phyloP scores from a whole-genome alignment of 2,329 filamentous ascomycete species.

The Neocatenulostroma microsporum region DNA sequence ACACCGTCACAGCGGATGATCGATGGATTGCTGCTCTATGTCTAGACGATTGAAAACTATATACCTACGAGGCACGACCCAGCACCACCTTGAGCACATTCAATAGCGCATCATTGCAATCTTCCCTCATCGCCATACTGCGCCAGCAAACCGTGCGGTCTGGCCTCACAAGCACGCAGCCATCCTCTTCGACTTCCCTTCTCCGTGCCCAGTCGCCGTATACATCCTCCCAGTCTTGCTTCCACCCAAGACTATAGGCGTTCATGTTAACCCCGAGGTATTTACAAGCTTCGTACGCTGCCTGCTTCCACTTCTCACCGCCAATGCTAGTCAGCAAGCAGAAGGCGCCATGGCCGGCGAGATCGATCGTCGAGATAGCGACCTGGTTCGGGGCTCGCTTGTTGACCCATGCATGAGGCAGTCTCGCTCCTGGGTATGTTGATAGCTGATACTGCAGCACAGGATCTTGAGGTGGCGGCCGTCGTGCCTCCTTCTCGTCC shows the following conservation, averaged over 20 bases:
- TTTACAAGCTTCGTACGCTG: constrained; percentile 35
- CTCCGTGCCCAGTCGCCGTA: constrained; percentile 53
- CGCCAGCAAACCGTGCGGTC: constrained; percentile 55
- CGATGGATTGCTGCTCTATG: too few species aligned
- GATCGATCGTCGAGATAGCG: constrained; percentile 50
- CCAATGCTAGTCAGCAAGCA: constrained; percentile 41
- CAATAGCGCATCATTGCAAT: constrained; percentile 17
- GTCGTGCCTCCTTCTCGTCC: constrained; percentile 19
- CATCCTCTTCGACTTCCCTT: constrained; percentile 50
- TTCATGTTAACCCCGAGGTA: constrained; percentile 42
- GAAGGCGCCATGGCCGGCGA: constrained; percentile 51
- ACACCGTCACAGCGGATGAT: too few species aligned
- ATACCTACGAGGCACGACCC: constrained; percentile 7
- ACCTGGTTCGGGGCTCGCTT: constrained; percentile 35
- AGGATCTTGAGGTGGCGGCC: constrained; percentile 15
- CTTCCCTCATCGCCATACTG: constrained; percentile 22
- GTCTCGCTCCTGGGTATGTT: constrained; percentile 52
- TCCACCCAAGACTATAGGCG: constrained; percentile 48
- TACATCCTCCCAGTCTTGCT: constrained; percentile 54
- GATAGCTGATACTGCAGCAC: constrained; percentile 20
- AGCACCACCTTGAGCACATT: constrained; percentile 20
- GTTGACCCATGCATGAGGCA: constrained; percentile 59
- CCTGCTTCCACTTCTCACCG: constrained; percentile 47
- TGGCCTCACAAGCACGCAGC: constrained; percentile 51
- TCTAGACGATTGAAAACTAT: too few species aligned